These are phyloP conservation scores for Aureobasidium sp. DNA, from an alignment of 2,329 filamentous ascomycete species.

Conservation along the genomic window DNA sequence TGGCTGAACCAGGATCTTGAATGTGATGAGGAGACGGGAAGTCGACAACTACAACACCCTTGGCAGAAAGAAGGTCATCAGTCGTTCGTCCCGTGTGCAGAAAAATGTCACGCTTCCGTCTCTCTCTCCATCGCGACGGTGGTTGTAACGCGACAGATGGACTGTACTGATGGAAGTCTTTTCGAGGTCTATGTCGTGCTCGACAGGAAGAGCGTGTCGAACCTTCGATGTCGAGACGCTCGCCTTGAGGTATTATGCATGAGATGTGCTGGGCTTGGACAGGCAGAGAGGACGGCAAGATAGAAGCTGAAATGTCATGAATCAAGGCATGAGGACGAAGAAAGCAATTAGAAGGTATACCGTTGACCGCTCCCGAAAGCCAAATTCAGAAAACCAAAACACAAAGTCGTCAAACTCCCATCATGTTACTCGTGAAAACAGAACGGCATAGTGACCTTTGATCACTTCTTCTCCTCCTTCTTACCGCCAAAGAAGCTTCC, in stretches of 20 bases:
- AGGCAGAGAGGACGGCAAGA: not conserved
- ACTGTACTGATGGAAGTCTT: too few relatives aligned
- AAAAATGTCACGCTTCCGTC: not conserved
- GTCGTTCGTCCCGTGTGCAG: not conserved
- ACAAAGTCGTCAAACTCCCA: not conserved
- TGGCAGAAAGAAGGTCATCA: not conserved
- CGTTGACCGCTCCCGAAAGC: conserved; percentile 6
- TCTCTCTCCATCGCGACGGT: not conserved
- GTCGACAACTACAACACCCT: not conserved
- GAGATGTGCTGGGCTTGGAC: not conserved
- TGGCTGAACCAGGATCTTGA: not conserved
- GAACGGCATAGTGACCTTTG: not conserved
- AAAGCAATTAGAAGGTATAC: conserved; percentile 12
- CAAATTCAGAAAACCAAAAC: not conserved
- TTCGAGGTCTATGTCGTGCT: too few relatives aligned
- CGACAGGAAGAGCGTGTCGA: not conserved
- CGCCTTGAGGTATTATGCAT: not conserved
- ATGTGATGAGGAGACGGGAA: not conserved
- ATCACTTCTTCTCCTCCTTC: conserved; percentile 24
- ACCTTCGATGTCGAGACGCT: too few relatives aligned
- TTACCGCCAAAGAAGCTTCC: conserved; percentile 28
- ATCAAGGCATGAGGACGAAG: not conserved
- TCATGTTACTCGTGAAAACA: conserved; percentile 6
- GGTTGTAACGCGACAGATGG: not conserved
- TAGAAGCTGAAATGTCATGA: not conserved